A percentile compares a stretch with the other conserved stretches of the same genome.
phyloP scores from a whole-genome alignment of 2,329 filamentous ascomycete genomes.

The Didymella arachidicola region DNA sequence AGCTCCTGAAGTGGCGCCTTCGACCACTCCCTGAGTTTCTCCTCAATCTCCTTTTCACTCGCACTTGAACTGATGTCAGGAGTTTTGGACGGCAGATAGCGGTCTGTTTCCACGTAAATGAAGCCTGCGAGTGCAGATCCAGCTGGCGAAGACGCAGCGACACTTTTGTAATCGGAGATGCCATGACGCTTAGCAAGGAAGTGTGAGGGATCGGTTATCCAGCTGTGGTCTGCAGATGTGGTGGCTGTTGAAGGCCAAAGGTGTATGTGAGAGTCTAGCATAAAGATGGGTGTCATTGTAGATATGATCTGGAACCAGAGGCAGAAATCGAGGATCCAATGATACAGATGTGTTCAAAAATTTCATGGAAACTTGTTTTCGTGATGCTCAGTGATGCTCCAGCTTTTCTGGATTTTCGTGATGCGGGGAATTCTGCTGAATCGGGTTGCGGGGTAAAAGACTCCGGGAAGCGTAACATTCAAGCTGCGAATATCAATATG shows the following conservation, averaged over 20 bases:
- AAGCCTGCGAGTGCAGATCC: slow-evolving; percentile 62
- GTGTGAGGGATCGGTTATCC: slow-evolving; percentile 63
- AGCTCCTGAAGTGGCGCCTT: slow-evolving; percentile 75
- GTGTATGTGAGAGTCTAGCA: slow-evolving; percentile 80
- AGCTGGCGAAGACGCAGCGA: slow-evolving; percentile 23
- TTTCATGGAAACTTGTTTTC: neutral
- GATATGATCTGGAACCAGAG: neutral
- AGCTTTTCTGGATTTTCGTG: neutral
- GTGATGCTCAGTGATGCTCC: neutral
- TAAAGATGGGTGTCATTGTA: slow-evolving; percentile 43
- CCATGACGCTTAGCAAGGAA: slow-evolving; percentile 71
- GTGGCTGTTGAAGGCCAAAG: slow-evolving; percentile 73
- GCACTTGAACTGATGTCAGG: slow-evolving; percentile 12
- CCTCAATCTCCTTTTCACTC: slow-evolving; percentile 11
- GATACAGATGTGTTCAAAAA: neutral
- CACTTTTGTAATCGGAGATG: slow-evolving; percentile 65
- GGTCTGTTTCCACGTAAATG: slow-evolving; percentile 84
- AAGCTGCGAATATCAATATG: neutral
- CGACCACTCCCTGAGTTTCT: slow-evolving; percentile 63
- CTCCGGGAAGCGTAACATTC: slow-evolving; percentile 9
- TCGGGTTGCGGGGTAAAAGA: slow-evolving; percentile 25
- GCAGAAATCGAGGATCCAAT: neutral
- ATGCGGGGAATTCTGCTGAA: slow-evolving; percentile 9
- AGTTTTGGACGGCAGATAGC: slow-evolving; percentile 49
- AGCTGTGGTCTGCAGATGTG: slow-evolving; percentile 70